phyloP scores from a whole-genome alignment of 2,329 filamentous ascomycete genomes.

The Hyphodiscus sp. region DNA sequence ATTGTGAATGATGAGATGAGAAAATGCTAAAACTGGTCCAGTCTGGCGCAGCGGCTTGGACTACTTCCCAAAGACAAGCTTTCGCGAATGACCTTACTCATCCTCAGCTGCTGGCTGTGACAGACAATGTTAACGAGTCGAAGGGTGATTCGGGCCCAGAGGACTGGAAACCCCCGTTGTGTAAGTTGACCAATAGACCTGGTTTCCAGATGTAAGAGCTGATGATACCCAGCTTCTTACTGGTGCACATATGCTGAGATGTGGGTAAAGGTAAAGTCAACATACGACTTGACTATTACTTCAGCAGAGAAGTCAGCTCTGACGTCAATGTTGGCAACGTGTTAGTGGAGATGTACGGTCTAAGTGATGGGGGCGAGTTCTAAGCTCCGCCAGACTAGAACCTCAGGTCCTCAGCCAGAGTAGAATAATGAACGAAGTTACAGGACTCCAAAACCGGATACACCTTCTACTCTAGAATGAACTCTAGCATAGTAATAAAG shows the following conservation, averaged over 20 bases:
- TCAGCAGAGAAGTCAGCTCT: conserved; percentile 65
- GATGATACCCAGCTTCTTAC: conserved; percentile 42
- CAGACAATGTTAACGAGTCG: conserved; percentile 64
- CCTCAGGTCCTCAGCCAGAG: no score
- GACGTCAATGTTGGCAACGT: conserved; percentile 57
- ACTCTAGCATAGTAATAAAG: no score
- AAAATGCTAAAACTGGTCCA: no score
- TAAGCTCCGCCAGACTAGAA: no score
- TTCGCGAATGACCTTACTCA: conserved; percentile 74
- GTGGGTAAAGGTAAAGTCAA: conserved; percentile 73
- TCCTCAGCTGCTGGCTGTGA: conserved; percentile 75
- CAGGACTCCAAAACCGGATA: no score
- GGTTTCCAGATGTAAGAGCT: conserved; percentile 5
- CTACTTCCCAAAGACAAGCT: conserved; percentile 54
- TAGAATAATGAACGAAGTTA: no score
- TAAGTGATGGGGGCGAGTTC: no score
- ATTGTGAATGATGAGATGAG: no score
- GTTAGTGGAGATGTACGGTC: conserved; percentile 33
- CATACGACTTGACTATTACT: conserved; percentile 63
- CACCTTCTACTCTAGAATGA: no score
- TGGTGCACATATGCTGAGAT: conserved; percentile 70
- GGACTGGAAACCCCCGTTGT: conserved; percentile 65
- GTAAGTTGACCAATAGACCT: conserved; percentile 31
- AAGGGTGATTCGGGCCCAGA: conserved; percentile 74
- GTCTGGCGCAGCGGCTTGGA: conserved; percentile 69